Evolutionary conservation across 208 protist genomes (phyloP), one percentile per base, ranked within the genome.

Genomic region (Leishmania turanica): DNA sequence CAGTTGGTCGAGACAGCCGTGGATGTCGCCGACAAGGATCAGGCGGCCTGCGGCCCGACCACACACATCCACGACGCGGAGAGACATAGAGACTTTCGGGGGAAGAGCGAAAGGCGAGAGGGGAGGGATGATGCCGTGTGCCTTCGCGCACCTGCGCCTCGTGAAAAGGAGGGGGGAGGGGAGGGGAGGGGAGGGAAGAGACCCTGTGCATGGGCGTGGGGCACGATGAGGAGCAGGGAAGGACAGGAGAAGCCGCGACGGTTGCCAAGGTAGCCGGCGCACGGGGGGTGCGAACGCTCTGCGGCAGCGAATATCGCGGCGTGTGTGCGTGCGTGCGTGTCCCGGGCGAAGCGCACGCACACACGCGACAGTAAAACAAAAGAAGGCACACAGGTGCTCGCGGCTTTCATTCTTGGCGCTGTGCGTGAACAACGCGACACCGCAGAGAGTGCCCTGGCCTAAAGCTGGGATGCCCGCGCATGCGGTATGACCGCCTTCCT

Each of bases 1-100:
- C 45, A 97, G 84, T 49, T 92, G 78, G 1, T 89, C 75, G 3
- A 87, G 56, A 79, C 95, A 97, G 69, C 94, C 95, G 72, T 97
- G 92, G 17, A 96, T 80, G 82, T 97, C 95, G 37, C 93, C 92
- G 27, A 98, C 58, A 73, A 97, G 84, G 51, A 97, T 73, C 60
- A 89, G 78, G 2, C 91, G 86, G 1, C 88, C 92, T 5, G 71
- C 45, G 37, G 77, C 54, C 49, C 82, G 75, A 56, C 82, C 82
- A n/a, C 74, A 64, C 15, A 85, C 42, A n/a, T 85, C 54, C 11
- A 85, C 62, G 13, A 85, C 82, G 11, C 68, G 77, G 13, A 77
- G 75, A 62, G 76, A 65, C 84, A 87, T 87, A 7, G 17, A 15
- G n/a, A 17, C 21, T 47, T 77, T 40, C 31, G 9, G 13, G 31